These are phyloP conservation scores for Thyridium curvatum DNA, from an alignment of 2,329 filamentous ascomycete species.

Conservation along the genomic window DNA sequence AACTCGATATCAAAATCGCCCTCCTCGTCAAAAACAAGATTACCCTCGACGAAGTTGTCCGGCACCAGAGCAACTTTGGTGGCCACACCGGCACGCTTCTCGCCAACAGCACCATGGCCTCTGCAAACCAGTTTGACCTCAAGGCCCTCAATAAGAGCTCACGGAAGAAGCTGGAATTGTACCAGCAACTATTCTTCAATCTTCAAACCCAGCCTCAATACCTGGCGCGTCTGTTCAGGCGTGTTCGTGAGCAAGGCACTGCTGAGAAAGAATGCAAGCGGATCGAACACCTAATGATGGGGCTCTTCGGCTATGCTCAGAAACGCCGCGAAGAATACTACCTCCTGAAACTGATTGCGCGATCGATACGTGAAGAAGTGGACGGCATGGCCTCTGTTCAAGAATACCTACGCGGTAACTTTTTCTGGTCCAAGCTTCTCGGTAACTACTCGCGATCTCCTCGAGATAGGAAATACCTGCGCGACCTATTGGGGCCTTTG, in stretches of 20 bases:
- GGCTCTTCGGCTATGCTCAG: slow-evolving; percentile 92
- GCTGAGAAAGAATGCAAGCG: slow-evolving; percentile 89
- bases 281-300: slow-evolving; percentile 91
- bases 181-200: slow-evolving; percentile 96
- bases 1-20: slow-evolving; percentile 98
- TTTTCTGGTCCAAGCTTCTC: slow-evolving; percentile 87
- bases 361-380: slow-evolving; percentile 81
- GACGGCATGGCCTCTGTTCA: slow-evolving; percentile 66
- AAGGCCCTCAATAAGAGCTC: slow-evolving; percentile 98
- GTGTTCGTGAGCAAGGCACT: slow-evolving; percentile 74
- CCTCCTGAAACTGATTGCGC: slow-evolving; percentile 77
- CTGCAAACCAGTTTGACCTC: slow-evolving; percentile 87
- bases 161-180: slow-evolving; percentile 88
- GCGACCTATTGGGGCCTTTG: slow-evolving; percentile 76
- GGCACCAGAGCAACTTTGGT: slow-evolving; percentile 93
- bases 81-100: slow-evolving; percentile 80
- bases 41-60: slow-evolving; percentile 93
- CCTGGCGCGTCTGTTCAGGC: slow-evolving; percentile 79
- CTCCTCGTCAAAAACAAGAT: slow-evolving; percentile 99
- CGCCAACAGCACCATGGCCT: slow-evolving; percentile 81
- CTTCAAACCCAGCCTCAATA: slow-evolving; percentile 96
- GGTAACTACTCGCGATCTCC: slow-evolving; percentile 85
- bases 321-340: slow-evolving; percentile 97
- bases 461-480: slow-evolving; percentile 84
- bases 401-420: slow-evolving; percentile 83